A percentile compares a stretch with the other conserved stretches of the same genome.
Conservation (phyloP, 345 rosid genomes). For the Moricandia arvensis region DNA sequence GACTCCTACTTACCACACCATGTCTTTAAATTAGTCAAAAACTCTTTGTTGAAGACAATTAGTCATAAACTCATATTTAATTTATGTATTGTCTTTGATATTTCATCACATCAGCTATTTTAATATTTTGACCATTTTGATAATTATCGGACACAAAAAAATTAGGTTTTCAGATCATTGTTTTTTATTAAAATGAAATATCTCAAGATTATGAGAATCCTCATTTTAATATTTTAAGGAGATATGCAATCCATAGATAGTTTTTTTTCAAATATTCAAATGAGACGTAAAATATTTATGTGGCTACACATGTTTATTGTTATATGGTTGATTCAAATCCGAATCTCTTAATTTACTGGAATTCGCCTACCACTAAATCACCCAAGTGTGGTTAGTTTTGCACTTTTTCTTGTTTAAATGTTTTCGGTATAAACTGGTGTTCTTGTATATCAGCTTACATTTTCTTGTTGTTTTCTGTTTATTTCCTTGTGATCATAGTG, state of each 20-base stretch:
- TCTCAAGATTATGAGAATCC: too few species aligned
- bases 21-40: background rate
- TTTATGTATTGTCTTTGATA: background rate
- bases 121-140: background rate
- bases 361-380: too few species aligned
- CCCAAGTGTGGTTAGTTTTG: background rate
- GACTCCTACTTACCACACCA: background rate
- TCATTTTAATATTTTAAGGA: too few species aligned
- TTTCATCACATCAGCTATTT: background rate
- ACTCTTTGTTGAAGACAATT: background rate
- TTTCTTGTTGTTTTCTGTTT: constrained; percentile 27
- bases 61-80: background rate
- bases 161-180: too few species aligned
- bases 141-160: background rate
- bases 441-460: background rate
- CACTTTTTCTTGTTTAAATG: background rate
- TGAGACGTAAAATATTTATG: too few species aligned
- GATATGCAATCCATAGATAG: too few species aligned
- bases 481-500: constrained; percentile 15
- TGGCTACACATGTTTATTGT: too few species aligned
- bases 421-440: too few species aligned
- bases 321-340: too few species aligned
- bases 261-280: too few species aligned
- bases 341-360: too few species aligned
- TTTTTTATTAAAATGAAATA: too few species aligned